Evolutionary conservation across 2,329 filamentous ascomycete genomes (phyloP), one percentile per base, ranked within the genome.

Genomic region (Alternaria postmessia): DNA sequence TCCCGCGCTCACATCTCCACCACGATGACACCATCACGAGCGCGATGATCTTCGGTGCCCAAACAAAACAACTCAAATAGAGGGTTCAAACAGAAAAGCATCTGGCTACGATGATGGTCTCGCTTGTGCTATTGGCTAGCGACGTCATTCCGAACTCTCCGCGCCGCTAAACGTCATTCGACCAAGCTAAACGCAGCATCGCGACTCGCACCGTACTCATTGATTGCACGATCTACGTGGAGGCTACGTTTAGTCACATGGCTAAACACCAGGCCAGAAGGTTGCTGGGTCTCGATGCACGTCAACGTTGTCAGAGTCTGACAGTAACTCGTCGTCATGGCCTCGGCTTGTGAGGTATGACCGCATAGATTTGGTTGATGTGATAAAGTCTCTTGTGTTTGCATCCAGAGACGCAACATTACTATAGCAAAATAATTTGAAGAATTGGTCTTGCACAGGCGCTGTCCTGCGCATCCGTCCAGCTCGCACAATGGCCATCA

Each of bases 401-500:
- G 32, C 46, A 26, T 18, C 22, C 5, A 20, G 20, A 16, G 14
- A 34, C 20, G 28, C 16, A 44, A 4, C 6, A 38, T 49, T 22
- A 26, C 5, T 49, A 7, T 26, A 49, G 7, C 12, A 38, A 41
- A 36, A 36, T 34, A 49, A 26, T 49, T 5, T 18, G 12, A 49
- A 24, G 20, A 38, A 8, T 18, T 3, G 24, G 38, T 38, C 20
- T 24, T 16, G 39, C 11, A 8, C 28, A 42, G 26, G 16, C 14
- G 46, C 14, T 49, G 46, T 38, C 20, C 46, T 49, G 46, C 20
- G 22, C 46, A 24, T 4, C 46, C 32, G 38, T 24, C 46, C 20
- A 49, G 22, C 24, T 30, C 14, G 28, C 32, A 58, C 11, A n/a
- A 62, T 62, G 60, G 32, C 60, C 14, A 63, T 68, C 30, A 62